Evolutionary conservation across 345 rosid genomes (phyloP).

Genomic region (Citrus medica): DNA sequence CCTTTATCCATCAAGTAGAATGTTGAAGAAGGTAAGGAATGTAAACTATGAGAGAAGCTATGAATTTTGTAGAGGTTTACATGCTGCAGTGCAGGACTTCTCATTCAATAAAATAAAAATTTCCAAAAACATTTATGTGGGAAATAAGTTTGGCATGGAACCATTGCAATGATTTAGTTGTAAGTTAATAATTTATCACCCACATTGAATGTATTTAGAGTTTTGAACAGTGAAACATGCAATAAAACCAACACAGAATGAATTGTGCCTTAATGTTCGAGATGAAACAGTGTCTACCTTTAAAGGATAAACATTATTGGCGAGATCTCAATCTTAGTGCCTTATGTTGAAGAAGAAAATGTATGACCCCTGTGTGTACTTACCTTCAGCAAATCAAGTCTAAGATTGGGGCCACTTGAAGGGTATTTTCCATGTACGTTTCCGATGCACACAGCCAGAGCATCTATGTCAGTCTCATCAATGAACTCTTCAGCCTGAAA

Average conservation of each 20-base stretch:
- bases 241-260: neutral
- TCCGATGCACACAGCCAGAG: slow-evolving; percentile 96
- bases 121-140: neutral
- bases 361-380: neutral
- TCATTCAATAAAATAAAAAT: neutral
- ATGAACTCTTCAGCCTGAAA: slow-evolving; percentile 86
- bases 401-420: slow-evolving; percentile 78
- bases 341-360: neutral
- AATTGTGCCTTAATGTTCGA: too few relatives aligned
- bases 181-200: neutral
- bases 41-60: neutral
- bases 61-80: too few relatives aligned
- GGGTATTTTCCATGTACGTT: slow-evolving; percentile 97
- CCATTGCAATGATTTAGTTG: neutral
- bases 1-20: neutral
- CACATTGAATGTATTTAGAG: neutral
- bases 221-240: neutral
- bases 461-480: slow-evolving; percentile 77
- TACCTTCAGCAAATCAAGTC: slow-evolving; percentile 85
- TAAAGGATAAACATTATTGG: neutral
- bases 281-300: neutral
- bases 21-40: neutral
- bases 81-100: neutral
- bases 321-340: neutral
- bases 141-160: neutral